Conservation (phyloP, 1,139 yeast species). For the Hyphopichia burtonii region DNA sequence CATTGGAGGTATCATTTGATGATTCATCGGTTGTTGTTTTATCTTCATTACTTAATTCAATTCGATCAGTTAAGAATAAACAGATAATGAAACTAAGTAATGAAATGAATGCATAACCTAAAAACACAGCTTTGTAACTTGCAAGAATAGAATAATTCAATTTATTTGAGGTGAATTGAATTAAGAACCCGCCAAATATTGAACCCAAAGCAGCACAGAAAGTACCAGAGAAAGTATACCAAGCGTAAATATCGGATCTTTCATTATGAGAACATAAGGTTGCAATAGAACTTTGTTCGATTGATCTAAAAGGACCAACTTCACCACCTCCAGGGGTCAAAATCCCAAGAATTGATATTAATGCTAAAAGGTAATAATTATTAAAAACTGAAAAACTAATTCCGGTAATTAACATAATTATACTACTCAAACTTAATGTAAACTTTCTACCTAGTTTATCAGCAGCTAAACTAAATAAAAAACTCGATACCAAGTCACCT, state of each 20-base stretch:
- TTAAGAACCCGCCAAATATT: slow-evolving; percentile 26
- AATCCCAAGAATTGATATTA: slow-evolving; percentile 31
- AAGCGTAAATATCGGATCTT: slow-evolving; percentile 41
- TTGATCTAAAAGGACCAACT: slow-evolving; percentile 43
- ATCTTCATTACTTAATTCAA: slow-evolving; percentile 12
- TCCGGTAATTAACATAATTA: slow-evolving; percentile 31
- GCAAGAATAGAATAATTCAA: slow-evolving; percentile 18
- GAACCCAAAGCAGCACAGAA: slow-evolving; percentile 40
- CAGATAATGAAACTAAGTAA: slow-evolving; percentile 18
- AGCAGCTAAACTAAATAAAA: slow-evolving; percentile 29
- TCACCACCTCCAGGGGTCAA: slow-evolving; percentile 45
- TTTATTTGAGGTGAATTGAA: slow-evolving; percentile 19
- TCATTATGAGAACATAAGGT: slow-evolving; percentile 26
- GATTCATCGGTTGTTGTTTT: not conserved
- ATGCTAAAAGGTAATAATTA: slow-evolving; percentile 21
- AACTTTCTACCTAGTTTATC: slow-evolving; percentile 36
- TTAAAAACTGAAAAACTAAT: slow-evolving; percentile 21
- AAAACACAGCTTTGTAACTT: slow-evolving; percentile 31
- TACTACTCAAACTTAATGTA: slow-evolving; percentile 26
- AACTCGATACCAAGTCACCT: slow-evolving; percentile 39
- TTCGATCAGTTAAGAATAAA: slow-evolving; percentile 14
- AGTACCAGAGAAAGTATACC: slow-evolving; percentile 41
- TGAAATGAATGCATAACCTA: slow-evolving; percentile 22
- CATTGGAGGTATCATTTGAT: not conserved
- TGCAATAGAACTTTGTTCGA: slow-evolving; percentile 41